phyloP scores from a whole-genome alignment of 2,329 filamentous ascomycete genomes.

The Exophiala xenobiotica region DNA sequence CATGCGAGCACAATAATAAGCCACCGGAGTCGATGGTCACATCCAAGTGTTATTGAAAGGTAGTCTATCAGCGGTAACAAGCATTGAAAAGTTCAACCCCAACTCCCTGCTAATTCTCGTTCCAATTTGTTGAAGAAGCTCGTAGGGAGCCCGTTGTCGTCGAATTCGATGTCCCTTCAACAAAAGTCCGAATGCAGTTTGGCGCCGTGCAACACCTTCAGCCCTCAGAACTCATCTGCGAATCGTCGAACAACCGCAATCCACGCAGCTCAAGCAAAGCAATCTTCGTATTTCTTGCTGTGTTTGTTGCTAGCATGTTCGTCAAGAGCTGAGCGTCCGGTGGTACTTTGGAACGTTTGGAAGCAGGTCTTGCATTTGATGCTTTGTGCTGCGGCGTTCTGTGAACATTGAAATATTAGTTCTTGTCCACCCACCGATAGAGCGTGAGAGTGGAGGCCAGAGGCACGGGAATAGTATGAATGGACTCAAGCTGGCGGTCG shows the following conservation, averaged over 20 bases:
- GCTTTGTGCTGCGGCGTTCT: conserved; percentile 72
- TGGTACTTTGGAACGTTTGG: conserved; percentile 75
- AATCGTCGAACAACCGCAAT: not conserved
- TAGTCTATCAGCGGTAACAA: not conserved
- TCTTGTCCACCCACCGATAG: too few relatives aligned
- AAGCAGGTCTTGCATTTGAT: conserved; percentile 78
- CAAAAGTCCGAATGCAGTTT: too few relatives aligned
- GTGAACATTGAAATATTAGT: conserved; percentile 5
- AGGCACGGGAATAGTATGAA: too few relatives aligned
- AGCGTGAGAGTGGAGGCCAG: too few relatives aligned
- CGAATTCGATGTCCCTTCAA: too few relatives aligned
- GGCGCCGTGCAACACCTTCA: too few relatives aligned
- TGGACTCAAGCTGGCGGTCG: too few relatives aligned
- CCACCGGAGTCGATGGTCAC: not conserved
- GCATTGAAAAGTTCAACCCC: not conserved
- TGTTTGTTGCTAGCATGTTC: conserved; percentile 77
- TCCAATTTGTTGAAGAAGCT: not conserved
- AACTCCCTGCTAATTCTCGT: not conserved
- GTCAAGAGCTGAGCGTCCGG: conserved; percentile 67
- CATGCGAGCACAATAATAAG: too few relatives aligned
- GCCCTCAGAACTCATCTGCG: too few relatives aligned
- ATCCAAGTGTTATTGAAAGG: not conserved
- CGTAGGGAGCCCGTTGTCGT: too few relatives aligned
- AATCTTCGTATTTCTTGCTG: conserved; percentile 66
- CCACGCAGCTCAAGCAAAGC: conserved; percentile 54